Base-by-base conservation (phyloP, 176 grass and related monocot genomes). In the Areca catechu region DNA sequence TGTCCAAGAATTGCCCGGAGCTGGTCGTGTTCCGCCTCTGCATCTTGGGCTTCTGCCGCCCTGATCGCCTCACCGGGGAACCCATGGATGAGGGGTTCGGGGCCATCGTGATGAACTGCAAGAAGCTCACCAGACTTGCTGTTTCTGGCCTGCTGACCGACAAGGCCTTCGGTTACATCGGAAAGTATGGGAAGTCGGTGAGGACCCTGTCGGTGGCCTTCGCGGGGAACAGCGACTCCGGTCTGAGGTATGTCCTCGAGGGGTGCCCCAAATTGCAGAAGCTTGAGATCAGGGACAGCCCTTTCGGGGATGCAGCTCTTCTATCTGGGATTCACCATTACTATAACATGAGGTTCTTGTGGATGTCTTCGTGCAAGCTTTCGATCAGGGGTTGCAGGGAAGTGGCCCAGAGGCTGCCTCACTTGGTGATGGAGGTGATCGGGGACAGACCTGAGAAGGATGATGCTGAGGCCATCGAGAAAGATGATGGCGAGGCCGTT, bases 41-140 rank as follows among this genome's bases (percentile, higher is more conserved):
- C 27, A 98, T 98, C 67, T 92, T 98, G 93, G 93, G 81, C 15
- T 73, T 84, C 30, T 81, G 68, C 67, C 76, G 73, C 37, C 93
- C 88, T 0, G 93, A 98, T 60, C 81, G 63, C 62, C 49, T 48
- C 7, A 98, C 80, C 0, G 76, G 88, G 20, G 62, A 60, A 62
- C 73, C 93, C 6, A 98, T 98, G 93, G 84, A 98, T 53, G 84
- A 98, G 27, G 93, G 88, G 20, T 98, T 98, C 5, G 84, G 88
- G 5, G 88, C 84, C 63, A 92, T 98, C 22, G 93, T 98, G 7
- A 78, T 50, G 49, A 92, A 98, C 49, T 98, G 93, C 73, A 85
- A 80, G 73, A 92, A 83, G 85, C 70, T 98, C 23, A 84, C 76
- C 9, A 86, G 93, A 65, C 80, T 97, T 53, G 89, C 93, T n/a